Evolutionary conservation across 2,329 filamentous ascomycete genomes (phyloP), one percentile per base, ranked within the genome.

Genomic region (Penicillium paneum): DNA sequence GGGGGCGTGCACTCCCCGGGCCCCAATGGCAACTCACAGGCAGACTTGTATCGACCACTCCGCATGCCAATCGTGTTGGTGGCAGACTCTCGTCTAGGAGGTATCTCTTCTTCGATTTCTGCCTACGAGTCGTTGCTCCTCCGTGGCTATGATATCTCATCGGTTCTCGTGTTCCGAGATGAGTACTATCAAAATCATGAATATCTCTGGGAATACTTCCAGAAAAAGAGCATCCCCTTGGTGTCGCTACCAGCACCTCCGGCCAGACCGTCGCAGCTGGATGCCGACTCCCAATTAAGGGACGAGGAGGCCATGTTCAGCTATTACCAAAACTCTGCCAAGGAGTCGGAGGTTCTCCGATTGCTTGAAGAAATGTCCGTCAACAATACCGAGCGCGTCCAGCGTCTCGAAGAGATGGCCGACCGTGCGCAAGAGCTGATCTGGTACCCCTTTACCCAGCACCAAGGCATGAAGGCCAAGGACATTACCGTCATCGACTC

Each of bases 371-470:
- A 74, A 1, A 76, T 92, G 1, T 69, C 82, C 1, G 59, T 68
- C 3, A 79, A 76, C 13, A 87, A 91, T 51, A 62, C 73, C 1
- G 59, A 75, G 3, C 82, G 88, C 3, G 77, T 91, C 12, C 67
- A 76, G 1, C 75, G 80, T 0, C 72, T 94, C 0, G 80, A 85
- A 32, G 78, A 74, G 1, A 85, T 93, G 82, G 74, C 84, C 0
- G 66, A 73, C 1, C 77, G 81, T 38, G 90, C 90, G 0, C 77
- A 84, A 52, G 68, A 80, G 10, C 78, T 77, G 2, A 91, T 95
- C 35, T 95, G 90, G 90, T 93, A 93, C 63, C 90, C 91, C 0
- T 95, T 95, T 64, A 92, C 90, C 0, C 90, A 95, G 63, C 90
- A 95, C 58, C 83, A 83, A 38, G 78, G 81, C 46, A 76, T 90